Base-by-base conservation (phyloP, 2,329 filamentous ascomycete species). In the Venturia aucupariae region DNA sequence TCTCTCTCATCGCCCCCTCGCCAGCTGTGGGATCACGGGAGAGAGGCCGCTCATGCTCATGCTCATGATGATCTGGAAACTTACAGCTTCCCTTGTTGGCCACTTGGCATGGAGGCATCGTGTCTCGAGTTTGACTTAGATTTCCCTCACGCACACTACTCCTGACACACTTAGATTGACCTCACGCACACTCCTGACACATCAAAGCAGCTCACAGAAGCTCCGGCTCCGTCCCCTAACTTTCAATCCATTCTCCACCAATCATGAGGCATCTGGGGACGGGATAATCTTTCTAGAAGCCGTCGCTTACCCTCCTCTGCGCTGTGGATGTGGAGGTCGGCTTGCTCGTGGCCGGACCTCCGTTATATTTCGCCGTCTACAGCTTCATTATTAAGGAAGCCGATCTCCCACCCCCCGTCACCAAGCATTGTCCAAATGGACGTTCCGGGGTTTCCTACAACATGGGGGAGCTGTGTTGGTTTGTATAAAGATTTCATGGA, bases 401-500 rank as follows among this genome's bases (percentile, higher is more conserved):
- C 5, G 30, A 57, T 35, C 51, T 27, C 30, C 3, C 7, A 5
- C 8, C 19, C 51, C 51, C 51, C 19, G 51, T 10, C 30, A 19
- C 17, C 51, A 19, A 35, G 5, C 30, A 35, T n/a, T 4, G 51
- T 32, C 15, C 15, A 57, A 19, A 19, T 57, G 51, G 27, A 35
- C 15, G 27, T 7, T n/a, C 51, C 51, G 30, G 51, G 51, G 24
- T 38, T 35, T n/a, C 4, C 30, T n/a, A 35, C 30, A n/a, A 8
- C 17, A 19, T 19, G 27, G 30, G 13, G 27, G 51, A 57, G 30
- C 51, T 57, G 19, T n/a, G 30, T 35, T 57, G 13, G 27, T 35
- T 57, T 22, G 51, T 57, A 57, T 57, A 57, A 57, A 57, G 51
- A 57, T 35, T 35, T 57, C 51, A 19, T 35, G 13, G 19, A 57